A percentile compares a stretch with the other conserved stretches of the same genome.
Evolutionary conservation across 163 green algal species (phyloP).

Genomic region (Scenedesmus sp.): DNA sequence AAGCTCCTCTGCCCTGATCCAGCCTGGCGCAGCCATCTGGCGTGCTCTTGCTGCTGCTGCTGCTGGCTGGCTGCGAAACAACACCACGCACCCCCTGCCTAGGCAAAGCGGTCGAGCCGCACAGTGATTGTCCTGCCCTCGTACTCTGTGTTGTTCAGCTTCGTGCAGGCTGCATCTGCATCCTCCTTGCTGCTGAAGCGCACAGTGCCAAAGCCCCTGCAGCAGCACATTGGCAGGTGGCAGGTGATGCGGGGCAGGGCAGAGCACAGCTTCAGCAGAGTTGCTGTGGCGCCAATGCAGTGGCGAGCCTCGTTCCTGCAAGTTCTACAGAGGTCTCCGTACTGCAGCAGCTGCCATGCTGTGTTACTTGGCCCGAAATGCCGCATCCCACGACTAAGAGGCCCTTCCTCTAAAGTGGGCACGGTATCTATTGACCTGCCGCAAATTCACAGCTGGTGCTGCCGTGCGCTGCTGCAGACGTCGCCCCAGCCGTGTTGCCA

Average conservation of each 20-base stretch:
- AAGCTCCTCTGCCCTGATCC: neutral
- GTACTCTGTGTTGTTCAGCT: conserved; percentile 89
- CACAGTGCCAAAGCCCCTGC: conserved; percentile 92
- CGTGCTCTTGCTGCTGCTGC: neutral
- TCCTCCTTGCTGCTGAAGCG: conserved; percentile 78
- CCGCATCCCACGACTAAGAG: too few relatives aligned
- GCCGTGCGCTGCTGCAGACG: too few relatives aligned
- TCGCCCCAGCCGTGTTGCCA: too few relatives aligned
- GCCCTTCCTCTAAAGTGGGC: too few relatives aligned
- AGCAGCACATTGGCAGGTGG: neutral
- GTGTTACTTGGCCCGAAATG: too few relatives aligned
- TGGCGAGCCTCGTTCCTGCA: too few relatives aligned
- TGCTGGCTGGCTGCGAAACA: neutral
- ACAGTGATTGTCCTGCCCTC: conserved; percentile 87
- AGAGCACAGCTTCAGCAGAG: neutral
- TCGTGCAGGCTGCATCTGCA: conserved; percentile 77
- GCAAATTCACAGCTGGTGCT: too few relatives aligned
- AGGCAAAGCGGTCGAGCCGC: conserved; percentile 90
- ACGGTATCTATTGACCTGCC: too few relatives aligned
- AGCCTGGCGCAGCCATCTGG: neutral
- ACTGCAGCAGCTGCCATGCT: too few relatives aligned
- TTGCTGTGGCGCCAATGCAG: too few relatives aligned
- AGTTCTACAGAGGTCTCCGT: too few relatives aligned
- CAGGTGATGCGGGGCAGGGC: neutral
- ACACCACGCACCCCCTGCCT: neutral